Evolutionary conservation across 768 basidiomycete species (phyloP).

Genomic region (Boletus edulis): DNA sequence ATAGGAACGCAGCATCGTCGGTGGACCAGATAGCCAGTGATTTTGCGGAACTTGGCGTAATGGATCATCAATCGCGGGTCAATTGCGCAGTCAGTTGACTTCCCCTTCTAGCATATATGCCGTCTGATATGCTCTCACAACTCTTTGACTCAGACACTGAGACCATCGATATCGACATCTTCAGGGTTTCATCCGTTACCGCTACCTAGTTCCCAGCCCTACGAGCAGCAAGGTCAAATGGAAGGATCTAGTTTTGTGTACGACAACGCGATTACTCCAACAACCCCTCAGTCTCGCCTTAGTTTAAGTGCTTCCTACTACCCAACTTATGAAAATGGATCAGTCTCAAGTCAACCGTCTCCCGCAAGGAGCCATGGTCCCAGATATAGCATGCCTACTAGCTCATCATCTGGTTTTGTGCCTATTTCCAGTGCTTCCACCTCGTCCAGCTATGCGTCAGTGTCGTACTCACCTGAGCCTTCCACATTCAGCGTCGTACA

Average conservation of each 20-base stretch:
- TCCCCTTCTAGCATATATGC: neutral
- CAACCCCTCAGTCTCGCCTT: conserved; percentile 34
- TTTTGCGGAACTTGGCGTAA: conserved; percentile 63
- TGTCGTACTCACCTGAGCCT: conserved; percentile 35
- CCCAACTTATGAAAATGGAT: conserved; percentile 42
- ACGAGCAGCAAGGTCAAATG: conserved; percentile 37
- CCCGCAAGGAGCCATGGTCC: conserved; percentile 46
- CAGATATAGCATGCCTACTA: conserved; percentile 64
- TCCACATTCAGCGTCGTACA: conserved; percentile 32
- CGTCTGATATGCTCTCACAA: conserved; percentile 25
- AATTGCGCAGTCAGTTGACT: conserved; percentile 53
- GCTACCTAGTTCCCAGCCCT: conserved; percentile 34
- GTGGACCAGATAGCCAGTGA: conserved; percentile 60
- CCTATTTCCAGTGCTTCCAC: conserved; percentile 43
- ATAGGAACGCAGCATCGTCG: conserved; percentile 37
- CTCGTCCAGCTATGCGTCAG: conserved; percentile 35
- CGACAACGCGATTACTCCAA: conserved; percentile 39
- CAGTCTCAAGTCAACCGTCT: conserved; percentile 29
- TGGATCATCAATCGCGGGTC: conserved; percentile 49
- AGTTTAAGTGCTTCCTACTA: conserved; percentile 40
- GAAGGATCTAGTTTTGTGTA: conserved; percentile 35
- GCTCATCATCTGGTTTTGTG: conserved; percentile 66
- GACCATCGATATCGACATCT: conserved; percentile 37
- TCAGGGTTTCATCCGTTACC: conserved; percentile 34
- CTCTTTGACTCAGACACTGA: conserved; percentile 33